Base-by-base conservation (phyloP, 148 eudicot species). In the Polygonum aviculare region DNA sequence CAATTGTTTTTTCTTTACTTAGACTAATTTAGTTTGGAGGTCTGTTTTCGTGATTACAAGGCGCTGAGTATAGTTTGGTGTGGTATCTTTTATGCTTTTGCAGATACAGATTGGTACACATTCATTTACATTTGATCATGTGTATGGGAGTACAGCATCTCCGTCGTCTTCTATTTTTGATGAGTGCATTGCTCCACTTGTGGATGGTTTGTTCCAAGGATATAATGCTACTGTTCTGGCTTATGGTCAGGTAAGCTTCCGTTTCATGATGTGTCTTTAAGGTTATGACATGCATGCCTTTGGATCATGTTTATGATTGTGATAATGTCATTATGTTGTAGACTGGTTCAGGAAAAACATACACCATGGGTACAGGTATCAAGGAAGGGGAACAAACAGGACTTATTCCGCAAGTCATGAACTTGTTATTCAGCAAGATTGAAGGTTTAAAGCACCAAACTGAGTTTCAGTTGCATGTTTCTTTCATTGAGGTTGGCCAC, bases 321-420 rank as follows among this genome's bases (percentile, higher is more conserved):
- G 3, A 48, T 59, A 72, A 48, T 54, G 86, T 57, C 60, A 73
- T 76, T 63, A 40, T 84, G 50, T 77, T 83, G 83, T 91, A 95
- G 99, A 95, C 99, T 6, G 99, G 99, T 40, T 95, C 99, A 44
- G 99, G 99, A n/a, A 95, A 95, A 85, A 95, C 99, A 38, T 95
- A 95, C 81, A 95, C 99, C 3, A 95, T 95, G 99, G 97, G 97
- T 74, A 92, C 97, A 65, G 88, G 96, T 77, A 84, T 88, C 78
- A 87, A 84, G 82, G 99, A 93, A 65, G 99, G 90, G 62, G 78
- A 69, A 31, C 90, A 88, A 19, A 82, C 80, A 3, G 99, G 99
- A 80, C 80, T 95, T 69, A 90, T 95, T 79, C 99, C 99, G 75
- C 90, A 86, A 85, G 99, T 80, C 77, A 91, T 95, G 97, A 84